Base-by-base conservation (phyloP, 306 rosid genomes). In the Geum urbanum region DNA sequence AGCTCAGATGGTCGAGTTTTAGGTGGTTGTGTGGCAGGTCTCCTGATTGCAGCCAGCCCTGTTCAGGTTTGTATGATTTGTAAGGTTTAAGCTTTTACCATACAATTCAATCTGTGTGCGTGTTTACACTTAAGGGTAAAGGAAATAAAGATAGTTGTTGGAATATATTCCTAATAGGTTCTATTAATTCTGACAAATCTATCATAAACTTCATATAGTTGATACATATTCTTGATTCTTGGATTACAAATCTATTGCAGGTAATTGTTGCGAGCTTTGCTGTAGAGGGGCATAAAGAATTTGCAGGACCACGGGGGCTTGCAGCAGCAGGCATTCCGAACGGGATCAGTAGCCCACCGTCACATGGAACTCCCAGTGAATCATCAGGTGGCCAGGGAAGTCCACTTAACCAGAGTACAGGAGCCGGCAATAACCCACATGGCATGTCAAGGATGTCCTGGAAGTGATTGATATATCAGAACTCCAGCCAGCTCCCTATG, bases 1-100 rank as follows among this genome's bases (percentile, higher is more conserved):
- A 90, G 91, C 24, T 88, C 95, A 64, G 95, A 92, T 75, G 92
- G 95, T 43, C 86, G 85, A 39, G 84, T 83, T 44, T 71, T 92
- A 68, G 95, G 97, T 8, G 97, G 97, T 12, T 72, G 82, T 6
- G 89, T 92, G 39, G 95, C 84, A 2, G 92, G 92, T 27, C 82
- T 83, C 72, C 49, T 89, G n/a, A 76, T 76, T 1, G 96, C 97
- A 71, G 94, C 95, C 60, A 72, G 92, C 39, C 89, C 97, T 54
- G 79, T 92, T 83, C 96, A 89, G 96, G 96, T 89, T 53, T 4
- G 24, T 50, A n/a, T 61, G 32, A 32, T 70, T 70, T 46, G 12
- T 50, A 19, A 46, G 15, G 64, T 19, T 18, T 12, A 12, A 57
- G 43, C 41, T 57, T 57, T 55, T 22, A 27, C 35, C 1, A 54